Percentiles rank a stretch among this genome's conserved stretches.
phyloP scores from a whole-genome alignment of 495 filamentous ascomycete species.

The Polyplosphaeria fusca region DNA sequence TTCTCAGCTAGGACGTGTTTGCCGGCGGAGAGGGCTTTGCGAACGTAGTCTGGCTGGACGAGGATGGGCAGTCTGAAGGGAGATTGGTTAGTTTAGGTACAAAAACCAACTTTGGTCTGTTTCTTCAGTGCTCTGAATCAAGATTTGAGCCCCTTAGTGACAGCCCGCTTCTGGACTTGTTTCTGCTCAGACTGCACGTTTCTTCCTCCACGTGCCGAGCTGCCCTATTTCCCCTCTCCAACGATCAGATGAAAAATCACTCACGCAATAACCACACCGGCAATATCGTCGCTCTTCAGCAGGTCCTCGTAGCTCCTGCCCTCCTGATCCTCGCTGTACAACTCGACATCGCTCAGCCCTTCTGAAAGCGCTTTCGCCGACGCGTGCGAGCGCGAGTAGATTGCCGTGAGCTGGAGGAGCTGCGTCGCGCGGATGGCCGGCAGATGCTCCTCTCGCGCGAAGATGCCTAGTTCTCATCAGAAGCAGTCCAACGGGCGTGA shows the following conservation, averaged over 20 bases:
- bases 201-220: too few species aligned
- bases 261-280: constrained; percentile 65
- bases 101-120: too few species aligned
- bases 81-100: too few species aligned
- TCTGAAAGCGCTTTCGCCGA: constrained; percentile 37
- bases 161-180: too few species aligned
- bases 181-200: too few species aligned
- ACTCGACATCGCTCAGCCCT: constrained; percentile 29
- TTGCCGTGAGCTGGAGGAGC: constrained; percentile 39
- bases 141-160: too few species aligned
- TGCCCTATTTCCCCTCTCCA: too few species aligned
- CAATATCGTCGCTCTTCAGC: constrained; percentile 61
- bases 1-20: constrained; percentile 86
- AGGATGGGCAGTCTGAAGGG: constrained; percentile 57
- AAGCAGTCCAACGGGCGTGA: too few species aligned
- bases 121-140: too few species aligned
- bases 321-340: constrained; percentile 60
- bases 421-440: constrained; percentile 47
- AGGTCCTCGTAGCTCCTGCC: constrained; percentile 58
- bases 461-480: constrained; percentile 42
- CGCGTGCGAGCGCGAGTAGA: constrained; percentile 43
- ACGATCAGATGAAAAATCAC: constrained; percentile 19
- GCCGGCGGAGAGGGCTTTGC: constrained; percentile 60
- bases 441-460: constrained; percentile 48
- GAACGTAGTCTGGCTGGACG: constrained; percentile 56